Conservation (phyloP, 2,329 filamentous ascomycete species). For the Monilinia aucupariae region DNA sequence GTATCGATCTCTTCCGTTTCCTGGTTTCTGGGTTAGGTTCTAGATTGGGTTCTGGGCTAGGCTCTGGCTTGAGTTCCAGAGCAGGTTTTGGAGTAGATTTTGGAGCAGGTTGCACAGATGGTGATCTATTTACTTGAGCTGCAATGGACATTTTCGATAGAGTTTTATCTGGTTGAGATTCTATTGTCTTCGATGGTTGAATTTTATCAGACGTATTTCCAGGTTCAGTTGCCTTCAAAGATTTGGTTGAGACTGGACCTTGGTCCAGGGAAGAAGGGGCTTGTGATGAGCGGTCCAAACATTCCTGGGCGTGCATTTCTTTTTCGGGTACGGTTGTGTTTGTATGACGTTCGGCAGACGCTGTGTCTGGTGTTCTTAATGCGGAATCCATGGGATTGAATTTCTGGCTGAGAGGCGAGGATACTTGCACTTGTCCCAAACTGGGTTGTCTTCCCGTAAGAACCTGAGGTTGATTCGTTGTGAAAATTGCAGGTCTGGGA, state of each 20-base stretch:
- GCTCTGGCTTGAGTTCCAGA: no score
- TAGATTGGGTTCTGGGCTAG: neutral
- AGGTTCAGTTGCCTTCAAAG: neutral
- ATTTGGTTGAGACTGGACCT: neutral
- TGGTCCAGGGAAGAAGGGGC: neutral
- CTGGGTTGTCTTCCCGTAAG: neutral
- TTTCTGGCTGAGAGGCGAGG: neutral
- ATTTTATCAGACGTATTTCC: neutral
- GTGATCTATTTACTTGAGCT: neutral
- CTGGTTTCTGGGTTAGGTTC: neutral
- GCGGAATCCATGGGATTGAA: neutral
- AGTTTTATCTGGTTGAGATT: neutral
- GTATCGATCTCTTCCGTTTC: neutral
- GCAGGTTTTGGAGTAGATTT: neutral
- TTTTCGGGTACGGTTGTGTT: neutral
- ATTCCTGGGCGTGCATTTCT: neutral
- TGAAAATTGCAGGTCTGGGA: neutral
- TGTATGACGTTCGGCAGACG: neutral
- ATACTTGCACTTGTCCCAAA: neutral
- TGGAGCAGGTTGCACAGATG: neutral
- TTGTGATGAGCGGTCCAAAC: neutral
- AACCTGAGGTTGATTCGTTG: neutral
- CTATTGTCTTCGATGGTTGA: neutral
- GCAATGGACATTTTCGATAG: neutral
- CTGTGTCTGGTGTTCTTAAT: neutral